Evolutionary conservation across 2,329 filamentous ascomycete genomes (phyloP), one percentile per base, ranked within the genome.

Genomic region (Talaromyces sp.): DNA sequence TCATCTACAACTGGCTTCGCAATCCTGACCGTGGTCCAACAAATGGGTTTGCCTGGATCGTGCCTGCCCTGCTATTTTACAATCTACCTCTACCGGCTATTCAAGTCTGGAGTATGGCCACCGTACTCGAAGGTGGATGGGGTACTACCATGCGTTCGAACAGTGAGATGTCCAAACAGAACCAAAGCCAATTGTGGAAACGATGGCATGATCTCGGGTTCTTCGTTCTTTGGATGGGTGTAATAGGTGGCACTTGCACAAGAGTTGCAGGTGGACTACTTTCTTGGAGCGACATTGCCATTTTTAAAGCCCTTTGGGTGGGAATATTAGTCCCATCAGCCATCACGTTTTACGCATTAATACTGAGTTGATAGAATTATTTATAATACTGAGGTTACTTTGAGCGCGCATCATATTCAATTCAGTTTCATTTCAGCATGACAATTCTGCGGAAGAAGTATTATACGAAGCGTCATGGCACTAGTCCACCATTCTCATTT

Each of bases 21-120:
- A 76, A 75, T 35, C 72, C 73, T 13, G 69, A 72, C 48, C 67
- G 69, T 11, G 68, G 68, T 3, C 66, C 67, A 1, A 65, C 62
- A 2, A 63, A 68, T 27, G 52, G 52, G 0, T 63, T 69, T 65
- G 60, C 72, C 4, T 70, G 72, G 68, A 70, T 74, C 27, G 59
- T 72, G 6, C 72, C 71, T 0, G 72, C 70, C 3, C 61, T 74
- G n/a, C 33, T 72, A 11, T 77, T 77, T 61, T 78, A 76, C 62
- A 73, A 77, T 50, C 62, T 78, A 0, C 75, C 76, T 6, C 63
- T 76, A 8, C 75, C 76, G 0, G 74, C 73, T 10, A 73, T 77
- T n/a, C 72, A 75, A 65, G 67, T 73, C 13, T 78, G 76, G 76
- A 73, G 72, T 33, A 64, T 77, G 31, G 16, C 76, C 6, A 78